Percentiles rank a stretch among this genome's conserved stretches.
phyloP scores from a whole-genome alignment of 2,329 filamentous ascomycete genomes.

The Microsporum ferrugineum region DNA sequence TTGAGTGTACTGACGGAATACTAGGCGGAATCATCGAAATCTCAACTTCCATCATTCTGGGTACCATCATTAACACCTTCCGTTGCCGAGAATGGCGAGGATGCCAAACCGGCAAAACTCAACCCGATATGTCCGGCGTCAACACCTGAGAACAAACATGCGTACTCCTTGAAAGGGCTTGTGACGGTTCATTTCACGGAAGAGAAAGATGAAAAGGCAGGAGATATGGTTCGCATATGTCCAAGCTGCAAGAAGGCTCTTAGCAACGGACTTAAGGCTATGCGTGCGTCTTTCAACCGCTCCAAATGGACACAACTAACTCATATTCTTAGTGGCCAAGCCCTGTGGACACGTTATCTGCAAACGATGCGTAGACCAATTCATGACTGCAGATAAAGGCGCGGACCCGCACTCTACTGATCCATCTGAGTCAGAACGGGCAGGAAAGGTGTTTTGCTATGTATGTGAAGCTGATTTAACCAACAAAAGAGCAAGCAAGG shows the following conservation, averaged over 20 bases:
- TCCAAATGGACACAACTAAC: neutral
- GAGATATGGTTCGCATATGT: slow-evolving; percentile 49
- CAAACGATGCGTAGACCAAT: slow-evolving; percentile 69
- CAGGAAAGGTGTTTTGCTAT: slow-evolving; percentile 56
- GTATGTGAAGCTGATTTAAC: slow-evolving; percentile 77
- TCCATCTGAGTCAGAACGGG: slow-evolving; percentile 36
- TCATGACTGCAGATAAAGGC: slow-evolving; percentile 53
- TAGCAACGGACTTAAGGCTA: slow-evolving; percentile 69
- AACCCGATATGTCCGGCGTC: slow-evolving; percentile 69
- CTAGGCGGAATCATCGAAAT: slow-evolving; percentile 47
- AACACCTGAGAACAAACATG: slow-evolving; percentile 52
- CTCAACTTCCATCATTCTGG: slow-evolving; percentile 79
- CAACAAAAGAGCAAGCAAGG: slow-evolving; percentile 25
- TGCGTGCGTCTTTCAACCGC: slow-evolving; percentile 37
- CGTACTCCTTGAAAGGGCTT: slow-evolving; percentile 66
- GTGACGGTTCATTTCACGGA: slow-evolving; percentile 67
- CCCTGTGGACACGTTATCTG: slow-evolving; percentile 90
- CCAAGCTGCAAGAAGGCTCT: slow-evolving; percentile 76
- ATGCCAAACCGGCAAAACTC: slow-evolving; percentile 52
- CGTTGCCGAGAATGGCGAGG: slow-evolving; percentile 42
- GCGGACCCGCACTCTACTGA: slow-evolving; percentile 50
- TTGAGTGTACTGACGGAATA: neutral
- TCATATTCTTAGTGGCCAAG: slow-evolving; percentile 50
- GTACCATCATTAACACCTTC: slow-evolving; percentile 70
- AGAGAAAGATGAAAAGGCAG: slow-evolving; percentile 47